Base-by-base conservation (phyloP, 2,329 filamentous ascomycete species). In the Stachybotrys echinatus region DNA sequence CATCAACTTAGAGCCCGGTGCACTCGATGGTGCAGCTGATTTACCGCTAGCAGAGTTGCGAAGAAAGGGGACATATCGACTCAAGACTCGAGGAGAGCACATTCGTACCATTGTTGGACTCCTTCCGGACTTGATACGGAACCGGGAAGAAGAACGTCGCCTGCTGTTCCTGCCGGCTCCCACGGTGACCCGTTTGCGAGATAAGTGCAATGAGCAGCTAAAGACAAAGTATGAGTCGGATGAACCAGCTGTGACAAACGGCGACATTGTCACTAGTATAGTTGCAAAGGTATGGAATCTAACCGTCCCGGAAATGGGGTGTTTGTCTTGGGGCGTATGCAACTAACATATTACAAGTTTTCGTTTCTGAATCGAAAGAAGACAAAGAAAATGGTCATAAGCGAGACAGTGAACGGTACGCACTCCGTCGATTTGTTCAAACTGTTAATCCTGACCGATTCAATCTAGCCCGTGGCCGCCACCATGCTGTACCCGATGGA, bases 381-480 rank as follows among this genome's bases (percentile, higher is more conserved):
- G 23, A 48, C 50, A 19, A 54, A 55, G 45, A 55, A 48, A 12
- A 37, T 53, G 14, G 20, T 42, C 37, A 20, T 55, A 12, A 48
- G 39, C 6, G 50, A 42, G 38, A 34, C 37, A 18, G 42, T 43
- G 5, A 43, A 43, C 12, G 40, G 40, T 43, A 43, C 18, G 40
- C 21, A 6, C 12, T 6, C 10, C 31, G 10, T 19, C 6, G 5
- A 43, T 21, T 14, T 43, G 6, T 19, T 6, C 40, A 5, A 12
- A 19, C 5, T 5, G 19, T 3, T 20, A 5, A 2, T 2, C 12
- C 40, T 43, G 17, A 43, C 21, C 22, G 12, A 43, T 21, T 17
- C 5, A 20, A 21, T 43, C 8, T 22, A 54, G 57, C 48, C 14
- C 57, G 57, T 12, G 56, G 52, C 14, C 45, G 50, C 6, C 55